Evolutionary conservation across 2,329 filamentous ascomycete genomes (phyloP).

Genomic region (Westerdykella ornata): DNA sequence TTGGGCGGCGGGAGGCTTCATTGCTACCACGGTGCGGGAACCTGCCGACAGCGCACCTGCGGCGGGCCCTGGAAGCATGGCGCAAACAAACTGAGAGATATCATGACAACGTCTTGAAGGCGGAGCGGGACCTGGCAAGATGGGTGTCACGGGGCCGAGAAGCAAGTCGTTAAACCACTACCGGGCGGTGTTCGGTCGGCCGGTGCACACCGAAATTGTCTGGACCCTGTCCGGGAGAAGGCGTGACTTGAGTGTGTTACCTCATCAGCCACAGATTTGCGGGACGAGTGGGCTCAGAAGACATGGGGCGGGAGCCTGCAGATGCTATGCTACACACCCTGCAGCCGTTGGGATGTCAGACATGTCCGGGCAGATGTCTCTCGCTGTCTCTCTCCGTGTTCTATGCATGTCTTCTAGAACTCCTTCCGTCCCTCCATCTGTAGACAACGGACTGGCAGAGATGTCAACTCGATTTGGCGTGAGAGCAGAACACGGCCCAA

Average conservation of each 20-base stretch:
- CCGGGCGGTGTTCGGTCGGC: not conserved
- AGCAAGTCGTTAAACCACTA: not conserved
- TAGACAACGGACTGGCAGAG: not conserved
- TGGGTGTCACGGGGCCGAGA: not conserved
- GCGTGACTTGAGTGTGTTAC: conserved; percentile 23
- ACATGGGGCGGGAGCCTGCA: conserved; percentile 22
- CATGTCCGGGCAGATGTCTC: conserved; percentile 8
- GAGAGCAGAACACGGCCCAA: no score
- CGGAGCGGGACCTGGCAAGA: conserved; percentile 1
- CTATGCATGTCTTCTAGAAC: conserved; percentile 18
- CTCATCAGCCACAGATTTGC: conserved; percentile 16
- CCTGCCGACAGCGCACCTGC: conserved; percentile 31
- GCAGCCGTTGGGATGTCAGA: conserved; percentile 1
- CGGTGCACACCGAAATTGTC: not conserved
- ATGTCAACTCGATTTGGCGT: no score
- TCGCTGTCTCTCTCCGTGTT: conserved; percentile 14
- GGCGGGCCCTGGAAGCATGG: conserved; percentile 19
- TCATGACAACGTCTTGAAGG: conserved; percentile 7
- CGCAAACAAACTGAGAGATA: conserved; percentile 26
- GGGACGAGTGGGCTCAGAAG: conserved; percentile 9
- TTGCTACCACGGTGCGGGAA: conserved; percentile 27
- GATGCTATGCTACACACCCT: conserved; percentile 14
- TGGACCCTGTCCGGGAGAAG: conserved; percentile 1
- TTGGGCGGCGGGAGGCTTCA: conserved; percentile 21
- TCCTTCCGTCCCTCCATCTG: not conserved